Conservation (phyloP, 164 flowering plant species). For the Sextonia rubra region DNA sequence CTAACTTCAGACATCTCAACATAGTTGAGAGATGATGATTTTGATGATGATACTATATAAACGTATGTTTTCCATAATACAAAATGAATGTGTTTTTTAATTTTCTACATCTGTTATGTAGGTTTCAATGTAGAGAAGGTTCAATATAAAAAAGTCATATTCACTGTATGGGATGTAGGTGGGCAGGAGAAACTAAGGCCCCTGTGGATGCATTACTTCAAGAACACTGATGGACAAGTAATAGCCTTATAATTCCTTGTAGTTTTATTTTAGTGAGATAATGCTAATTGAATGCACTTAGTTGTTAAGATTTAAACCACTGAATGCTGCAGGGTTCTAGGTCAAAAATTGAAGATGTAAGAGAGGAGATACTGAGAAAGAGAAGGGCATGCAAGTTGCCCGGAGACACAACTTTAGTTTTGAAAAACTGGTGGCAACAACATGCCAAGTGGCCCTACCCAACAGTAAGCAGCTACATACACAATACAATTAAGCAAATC, state of each 20-base stretch:
- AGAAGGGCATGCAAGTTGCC: conserved; percentile 88
- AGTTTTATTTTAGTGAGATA: too few species aligned
- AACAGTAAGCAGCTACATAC: conserved; percentile 58
- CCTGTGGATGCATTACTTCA: conserved; percentile 98
- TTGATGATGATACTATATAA: too few species aligned
- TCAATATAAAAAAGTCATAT: conserved; percentile 92
- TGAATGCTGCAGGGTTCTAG: conserved; percentile 65
- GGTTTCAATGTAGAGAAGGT: conserved; percentile 99
- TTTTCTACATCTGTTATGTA: conserved; percentile 18
- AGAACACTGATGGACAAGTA: conserved; percentile 98
- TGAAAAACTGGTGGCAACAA: conserved; percentile 85
- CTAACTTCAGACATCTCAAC: too few species aligned
- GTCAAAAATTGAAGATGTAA: conserved; percentile 84
- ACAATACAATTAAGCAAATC: too few species aligned
- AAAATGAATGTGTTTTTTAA: not conserved
- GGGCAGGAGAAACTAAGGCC: conserved; percentile 98
- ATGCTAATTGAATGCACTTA: too few species aligned
- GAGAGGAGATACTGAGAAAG: conserved; percentile 78
- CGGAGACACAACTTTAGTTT: conserved; percentile 79
- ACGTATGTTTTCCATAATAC: not conserved
- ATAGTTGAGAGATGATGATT: too few species aligned
- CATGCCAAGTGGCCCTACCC: conserved; percentile 94
- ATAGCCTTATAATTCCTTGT: not conserved
- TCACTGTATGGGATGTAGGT: conserved; percentile 99
- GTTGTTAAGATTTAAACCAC: too few species aligned